phyloP scores from a whole-genome alignment of 768 basidiomycete species.

The Pulveroboletus sp. region DNA sequence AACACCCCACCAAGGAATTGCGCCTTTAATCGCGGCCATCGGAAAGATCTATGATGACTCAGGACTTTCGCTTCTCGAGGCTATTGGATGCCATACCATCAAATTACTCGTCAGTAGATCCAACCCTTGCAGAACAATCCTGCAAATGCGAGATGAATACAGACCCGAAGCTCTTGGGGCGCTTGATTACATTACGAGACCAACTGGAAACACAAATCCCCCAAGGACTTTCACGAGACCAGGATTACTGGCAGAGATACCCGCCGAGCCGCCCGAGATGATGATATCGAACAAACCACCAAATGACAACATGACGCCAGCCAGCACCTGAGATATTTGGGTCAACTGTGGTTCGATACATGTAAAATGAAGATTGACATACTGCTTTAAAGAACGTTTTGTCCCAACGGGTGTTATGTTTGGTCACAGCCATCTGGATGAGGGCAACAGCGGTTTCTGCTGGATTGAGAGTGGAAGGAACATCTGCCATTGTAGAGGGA shows the following conservation, averaged over 20 bases:
- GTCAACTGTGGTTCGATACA: not conserved
- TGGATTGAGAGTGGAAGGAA: slow-evolving; percentile 53
- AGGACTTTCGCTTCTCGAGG: not conserved
- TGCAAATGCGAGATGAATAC: slow-evolving; percentile 23
- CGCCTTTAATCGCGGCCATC: slow-evolving; percentile 61
- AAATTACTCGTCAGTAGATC: slow-evolving; percentile 76
- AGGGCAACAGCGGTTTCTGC: slow-evolving; percentile 55
- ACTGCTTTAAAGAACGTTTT: slow-evolving; percentile 69
- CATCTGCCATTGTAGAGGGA: slow-evolving; percentile 15
- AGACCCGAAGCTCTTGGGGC: not conserved
- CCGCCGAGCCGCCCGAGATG: slow-evolving; percentile 55
- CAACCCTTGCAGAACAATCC: slow-evolving; percentile 70
- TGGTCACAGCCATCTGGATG: slow-evolving; percentile 54
- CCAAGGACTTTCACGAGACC: slow-evolving; percentile 65
- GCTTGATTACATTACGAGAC: slow-evolving; percentile 65
- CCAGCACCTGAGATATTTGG: slow-evolving; percentile 47
- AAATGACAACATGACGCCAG: slow-evolving; percentile 73
- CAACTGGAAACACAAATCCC: slow-evolving; percentile 73
- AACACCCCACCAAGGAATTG: slow-evolving; percentile 68
- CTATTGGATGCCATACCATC: slow-evolving; percentile 46
- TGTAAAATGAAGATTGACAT: slow-evolving; percentile 21
- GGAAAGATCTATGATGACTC: slow-evolving; percentile 53
- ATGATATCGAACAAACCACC: slow-evolving; percentile 65
- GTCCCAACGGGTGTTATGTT: slow-evolving; percentile 63
- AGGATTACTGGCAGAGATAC: slow-evolving; percentile 51